A percentile compares a stretch with the other conserved stretches of the same genome.
Conservation (phyloP, 1,139 yeast species). For the Blastobotrys niveus region DNA sequence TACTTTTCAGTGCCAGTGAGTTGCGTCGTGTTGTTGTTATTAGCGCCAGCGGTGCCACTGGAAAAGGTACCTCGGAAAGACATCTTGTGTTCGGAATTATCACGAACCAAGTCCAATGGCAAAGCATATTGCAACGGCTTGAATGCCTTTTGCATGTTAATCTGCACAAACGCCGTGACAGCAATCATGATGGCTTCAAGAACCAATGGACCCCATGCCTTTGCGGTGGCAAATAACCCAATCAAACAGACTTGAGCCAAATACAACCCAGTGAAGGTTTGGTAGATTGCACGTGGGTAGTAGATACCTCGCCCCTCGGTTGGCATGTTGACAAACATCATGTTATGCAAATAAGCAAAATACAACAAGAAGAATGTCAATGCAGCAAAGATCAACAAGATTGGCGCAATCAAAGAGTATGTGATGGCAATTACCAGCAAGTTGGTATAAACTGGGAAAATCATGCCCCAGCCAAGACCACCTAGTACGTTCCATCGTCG, state of each 20-base stretch:
- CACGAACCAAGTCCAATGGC: conserved; percentile 42
- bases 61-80: neutral
- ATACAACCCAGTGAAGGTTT: conserved; percentile 82
- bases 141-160: conserved; percentile 57
- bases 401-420: conserved; percentile 78
- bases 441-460: conserved; percentile 78
- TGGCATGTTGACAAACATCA: conserved; percentile 63
- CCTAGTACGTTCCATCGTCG: conserved; percentile 59
- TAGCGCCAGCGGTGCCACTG: neutral
- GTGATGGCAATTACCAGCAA: conserved; percentile 75
- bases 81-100: neutral
- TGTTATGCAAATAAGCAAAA: conserved; percentile 73
- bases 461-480: conserved; percentile 76
- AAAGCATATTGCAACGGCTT: conserved; percentile 62
- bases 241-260: conserved; percentile 79
- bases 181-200: conserved; percentile 62
- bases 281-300: conserved; percentile 83
- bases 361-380: conserved; percentile 66
- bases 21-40: neutral
- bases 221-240: conserved; percentile 82
- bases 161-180: conserved; percentile 61
- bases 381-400: conserved; percentile 62
- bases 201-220: conserved; percentile 91
- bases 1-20: neutral
- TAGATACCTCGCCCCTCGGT: conserved; percentile 77